Conservation (phyloP, 495 filamentous ascomycete species). For the Polyplosphaeria fusca region DNA sequence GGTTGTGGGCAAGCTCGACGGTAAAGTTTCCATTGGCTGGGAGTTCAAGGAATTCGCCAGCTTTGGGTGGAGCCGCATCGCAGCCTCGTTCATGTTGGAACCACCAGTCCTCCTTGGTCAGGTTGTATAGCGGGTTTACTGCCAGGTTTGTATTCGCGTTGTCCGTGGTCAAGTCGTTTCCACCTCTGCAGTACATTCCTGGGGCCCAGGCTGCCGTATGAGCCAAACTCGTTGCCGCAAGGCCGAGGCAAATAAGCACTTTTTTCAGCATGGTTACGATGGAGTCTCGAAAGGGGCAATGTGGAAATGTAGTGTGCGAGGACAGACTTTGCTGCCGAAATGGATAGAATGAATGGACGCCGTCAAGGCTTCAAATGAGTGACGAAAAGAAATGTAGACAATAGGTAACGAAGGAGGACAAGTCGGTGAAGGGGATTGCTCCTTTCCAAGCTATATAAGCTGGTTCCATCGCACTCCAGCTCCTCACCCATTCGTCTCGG, state of each 20-base stretch:
- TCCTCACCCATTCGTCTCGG: no score
- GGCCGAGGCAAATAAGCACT: constrained; percentile 1
- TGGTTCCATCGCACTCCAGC: no score
- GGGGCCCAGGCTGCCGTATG: constrained; percentile 48
- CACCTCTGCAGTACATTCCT: constrained; percentile 52
- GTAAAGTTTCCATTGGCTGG: constrained; percentile 54
- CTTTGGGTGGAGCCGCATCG: constrained; percentile 43
- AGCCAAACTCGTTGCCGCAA: constrained; percentile 31
- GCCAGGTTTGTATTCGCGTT: constrained; percentile 46
- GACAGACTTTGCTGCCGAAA: background rate
- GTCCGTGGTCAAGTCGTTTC: constrained; percentile 31
- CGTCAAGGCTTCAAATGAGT: background rate
- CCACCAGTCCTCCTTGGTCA: constrained; percentile 49
- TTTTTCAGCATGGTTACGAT: constrained; percentile 5
- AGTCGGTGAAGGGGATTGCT: no score
- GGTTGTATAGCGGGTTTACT: constrained; percentile 47
- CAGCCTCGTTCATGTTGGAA: constrained; percentile 52
- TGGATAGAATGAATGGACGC: constrained; percentile 3
- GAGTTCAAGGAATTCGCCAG: constrained; percentile 47
- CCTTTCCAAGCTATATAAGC: no score
- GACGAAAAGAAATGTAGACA: background rate
- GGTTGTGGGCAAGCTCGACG: constrained; percentile 55
- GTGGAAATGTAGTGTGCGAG: background rate
- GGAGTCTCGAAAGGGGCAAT: background rate
- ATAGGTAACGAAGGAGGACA: no score